Percentiles rank a stretch among this genome's conserved stretches.
phyloP scores from a whole-genome alignment of 306 rosid species.

The Medicago arabica region DNA sequence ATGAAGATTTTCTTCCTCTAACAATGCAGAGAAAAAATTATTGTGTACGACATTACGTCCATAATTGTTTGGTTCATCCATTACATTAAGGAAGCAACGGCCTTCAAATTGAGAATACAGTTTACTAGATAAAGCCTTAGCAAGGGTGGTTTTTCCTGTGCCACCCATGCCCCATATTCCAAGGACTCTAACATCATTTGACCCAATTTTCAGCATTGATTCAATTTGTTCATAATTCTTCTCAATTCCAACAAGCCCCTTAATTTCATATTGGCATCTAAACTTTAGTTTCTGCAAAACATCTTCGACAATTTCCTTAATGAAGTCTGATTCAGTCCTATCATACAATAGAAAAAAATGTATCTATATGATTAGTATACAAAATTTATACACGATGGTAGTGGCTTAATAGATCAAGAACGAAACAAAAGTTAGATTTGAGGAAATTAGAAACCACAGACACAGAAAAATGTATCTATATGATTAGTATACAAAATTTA shows the following conservation, averaged over 20 bases:
- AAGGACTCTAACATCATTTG: slow-evolving; percentile 5
- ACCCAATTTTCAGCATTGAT: not conserved
- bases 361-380: not conserved
- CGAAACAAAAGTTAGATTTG: too few relatives aligned
- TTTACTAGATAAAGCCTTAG: not conserved
- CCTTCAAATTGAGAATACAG: not conserved
- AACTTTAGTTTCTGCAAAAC: not conserved
- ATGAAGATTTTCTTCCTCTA: not conserved
- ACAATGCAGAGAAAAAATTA: not conserved
- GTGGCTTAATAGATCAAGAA: too few relatives aligned
- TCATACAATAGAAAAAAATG: too few relatives aligned
- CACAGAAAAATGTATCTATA: not conserved
- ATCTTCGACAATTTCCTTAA: not conserved
- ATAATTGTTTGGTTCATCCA: not conserved
- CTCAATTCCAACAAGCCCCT: slow-evolving; percentile 4
- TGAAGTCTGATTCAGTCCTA: slow-evolving; percentile 10
- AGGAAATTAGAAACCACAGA: too few relatives aligned
- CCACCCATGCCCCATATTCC: slow-evolving; percentile 47
- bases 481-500: not conserved
- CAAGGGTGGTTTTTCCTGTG: slow-evolving; percentile 12
- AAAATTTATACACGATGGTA: too few relatives aligned
- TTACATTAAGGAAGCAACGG: slow-evolving; percentile 19
- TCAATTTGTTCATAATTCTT: not conserved
- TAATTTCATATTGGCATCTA: not conserved
- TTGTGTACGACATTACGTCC: slow-evolving; percentile 4